These are phyloP conservation scores for Coccinonectria pachysandricola DNA, from an alignment of 2,329 filamentous ascomycete species.

Conservation along the genomic window DNA sequence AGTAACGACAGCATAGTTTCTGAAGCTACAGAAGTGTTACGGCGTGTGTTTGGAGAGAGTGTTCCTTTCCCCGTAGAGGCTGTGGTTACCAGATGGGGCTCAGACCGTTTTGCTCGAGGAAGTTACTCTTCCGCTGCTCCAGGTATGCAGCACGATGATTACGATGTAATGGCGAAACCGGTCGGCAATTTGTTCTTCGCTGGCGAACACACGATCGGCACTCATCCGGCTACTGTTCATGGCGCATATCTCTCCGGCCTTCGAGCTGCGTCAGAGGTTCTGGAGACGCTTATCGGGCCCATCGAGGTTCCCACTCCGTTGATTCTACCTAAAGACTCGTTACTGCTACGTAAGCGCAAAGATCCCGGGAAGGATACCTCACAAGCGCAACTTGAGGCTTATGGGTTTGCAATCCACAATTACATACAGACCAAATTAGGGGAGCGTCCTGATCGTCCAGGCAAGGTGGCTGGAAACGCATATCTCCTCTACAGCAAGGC, in stretches of 20 bases:
- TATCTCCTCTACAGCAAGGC: constrained; percentile 84
- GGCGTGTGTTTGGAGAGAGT: constrained; percentile 58
- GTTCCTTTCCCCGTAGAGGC: constrained; percentile 76
- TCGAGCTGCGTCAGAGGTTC: constrained; percentile 76
- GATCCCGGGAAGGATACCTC: constrained; percentile 36
- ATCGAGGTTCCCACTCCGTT: constrained; percentile 69
- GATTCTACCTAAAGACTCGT: constrained; percentile 52
- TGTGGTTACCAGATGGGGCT: constrained; percentile 85
- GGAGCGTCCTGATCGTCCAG: constrained; percentile 61
- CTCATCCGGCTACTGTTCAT: constrained; percentile 92
- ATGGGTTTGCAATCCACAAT: constrained; percentile 44
- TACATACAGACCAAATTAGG: constrained; percentile 52
- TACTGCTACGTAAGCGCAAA: constrained; percentile 46
- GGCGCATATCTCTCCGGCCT: constrained; percentile 92
- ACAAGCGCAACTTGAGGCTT: constrained; percentile 43
- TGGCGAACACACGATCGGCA: constrained; percentile 91
- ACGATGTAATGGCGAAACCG: constrained; percentile 77
- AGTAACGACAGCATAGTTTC: constrained; percentile 65
- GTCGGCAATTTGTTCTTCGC: constrained; percentile 90
- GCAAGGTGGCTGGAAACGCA: constrained; percentile 68
- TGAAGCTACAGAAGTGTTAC: constrained; percentile 72
- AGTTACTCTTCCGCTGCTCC: constrained; percentile 93
- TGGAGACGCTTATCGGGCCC: constrained; percentile 70
- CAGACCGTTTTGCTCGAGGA: constrained; percentile 81
- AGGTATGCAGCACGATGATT: constrained; percentile 73